These are phyloP conservation scores for Morella rubra DNA, from an alignment of 306 rosid genomes.

Conservation along the genomic window DNA sequence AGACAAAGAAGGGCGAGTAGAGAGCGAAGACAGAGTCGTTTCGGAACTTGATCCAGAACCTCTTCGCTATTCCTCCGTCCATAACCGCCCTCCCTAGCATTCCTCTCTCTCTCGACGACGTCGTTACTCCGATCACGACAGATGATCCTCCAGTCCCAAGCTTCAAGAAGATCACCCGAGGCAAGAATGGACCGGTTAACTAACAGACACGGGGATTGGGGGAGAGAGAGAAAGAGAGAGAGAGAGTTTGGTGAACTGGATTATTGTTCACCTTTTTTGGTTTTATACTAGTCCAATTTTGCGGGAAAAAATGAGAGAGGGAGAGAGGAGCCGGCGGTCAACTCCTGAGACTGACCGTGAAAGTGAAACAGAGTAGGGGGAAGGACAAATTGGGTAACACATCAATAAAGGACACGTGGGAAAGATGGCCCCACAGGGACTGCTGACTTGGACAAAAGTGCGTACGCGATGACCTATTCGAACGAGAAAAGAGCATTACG, in stretches of 20 bases:
- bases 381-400: neutral
- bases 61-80: constrained; percentile 67
- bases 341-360: neutral
- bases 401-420: neutral
- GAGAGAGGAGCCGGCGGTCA: constrained; percentile 2
- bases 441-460: constrained; percentile 4
- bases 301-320: neutral
- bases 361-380: neutral
- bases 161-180: neutral
- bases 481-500: neutral
- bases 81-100: constrained; percentile 30
- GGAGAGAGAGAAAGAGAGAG: neutral
- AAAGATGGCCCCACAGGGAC: neutral
- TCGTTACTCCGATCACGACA: neutral
- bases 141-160: neutral
- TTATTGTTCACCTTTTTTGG: neutral
- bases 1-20: constrained; percentile 72
- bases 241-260: constrained; percentile 2
- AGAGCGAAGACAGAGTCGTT: constrained; percentile 59
- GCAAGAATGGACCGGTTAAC: constrained; percentile 5
- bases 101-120: neutral
- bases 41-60: constrained; percentile 72
- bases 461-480: neutral
- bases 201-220: neutral
- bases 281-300: constrained; percentile 6